Percentiles rank a stretch among this genome's conserved stretches.
phyloP scores from a whole-genome alignment of 108 stramenopile species.

The Mayamaea pseudoterrestris region DNA sequence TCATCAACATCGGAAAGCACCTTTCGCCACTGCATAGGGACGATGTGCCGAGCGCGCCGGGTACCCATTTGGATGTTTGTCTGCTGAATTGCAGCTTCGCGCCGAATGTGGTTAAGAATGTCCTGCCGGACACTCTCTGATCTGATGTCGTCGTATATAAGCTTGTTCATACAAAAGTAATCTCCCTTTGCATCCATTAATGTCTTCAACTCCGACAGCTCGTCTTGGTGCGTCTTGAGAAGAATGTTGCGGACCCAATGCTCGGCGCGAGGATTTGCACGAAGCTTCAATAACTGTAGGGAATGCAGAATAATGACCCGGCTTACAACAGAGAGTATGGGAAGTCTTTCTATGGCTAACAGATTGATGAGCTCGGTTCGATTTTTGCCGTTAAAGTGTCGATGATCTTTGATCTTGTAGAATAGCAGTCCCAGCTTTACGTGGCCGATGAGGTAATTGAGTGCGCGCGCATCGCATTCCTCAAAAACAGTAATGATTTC shows the following conservation, averaged over 20 bases:
- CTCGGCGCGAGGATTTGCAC: slow-evolving; percentile 80
- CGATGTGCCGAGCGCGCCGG: slow-evolving; percentile 10
- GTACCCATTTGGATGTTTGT: slow-evolving; percentile 69
- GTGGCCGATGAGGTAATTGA: slow-evolving; percentile 86
- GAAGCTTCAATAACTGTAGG: slow-evolving; percentile 68
- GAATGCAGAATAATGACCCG: slow-evolving; percentile 73
- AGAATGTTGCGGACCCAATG: slow-evolving; percentile 90
- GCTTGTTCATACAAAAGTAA: slow-evolving; percentile 86
- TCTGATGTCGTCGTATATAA: slow-evolving; percentile 91
- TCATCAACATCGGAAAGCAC: slow-evolving; percentile 97
- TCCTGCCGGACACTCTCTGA: slow-evolving; percentile 76
- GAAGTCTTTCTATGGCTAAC: slow-evolving; percentile 72
- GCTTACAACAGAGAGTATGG: slow-evolving; percentile 56
- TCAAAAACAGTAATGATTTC: slow-evolving; percentile 87
- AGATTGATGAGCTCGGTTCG: slow-evolving; percentile 81
- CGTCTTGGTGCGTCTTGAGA: slow-evolving; percentile 81
- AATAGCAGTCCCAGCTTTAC: slow-evolving; percentile 85
- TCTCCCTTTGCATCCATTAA: slow-evolving; percentile 90
- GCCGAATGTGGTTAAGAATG: slow-evolving; percentile 85
- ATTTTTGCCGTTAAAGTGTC: slow-evolving; percentile 68
- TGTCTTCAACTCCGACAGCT: slow-evolving; percentile 88
- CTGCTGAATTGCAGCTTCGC: slow-evolving; percentile 87
- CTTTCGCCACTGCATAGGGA: slow-evolving; percentile 86
- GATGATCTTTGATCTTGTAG: slow-evolving; percentile 96
- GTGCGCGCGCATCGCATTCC: slow-evolving; percentile 83